Conservation (phyloP, 768 basidiomycete genomes). For the Lentinula sp. region DNA sequence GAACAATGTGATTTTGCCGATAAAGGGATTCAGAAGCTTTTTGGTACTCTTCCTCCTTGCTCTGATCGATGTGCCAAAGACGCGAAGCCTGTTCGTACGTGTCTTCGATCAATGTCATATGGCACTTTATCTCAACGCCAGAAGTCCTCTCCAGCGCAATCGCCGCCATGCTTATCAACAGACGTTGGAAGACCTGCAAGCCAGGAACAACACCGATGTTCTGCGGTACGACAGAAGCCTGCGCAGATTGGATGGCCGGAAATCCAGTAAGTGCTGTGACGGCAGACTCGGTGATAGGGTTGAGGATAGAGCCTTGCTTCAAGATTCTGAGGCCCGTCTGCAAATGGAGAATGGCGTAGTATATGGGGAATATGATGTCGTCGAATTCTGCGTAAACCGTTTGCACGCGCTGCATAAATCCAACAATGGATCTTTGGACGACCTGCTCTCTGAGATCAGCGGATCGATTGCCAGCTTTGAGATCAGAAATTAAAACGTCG, state of each 20-base stretch:
- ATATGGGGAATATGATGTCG: slow-evolving; percentile 68
- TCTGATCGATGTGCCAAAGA: slow-evolving; percentile 82
- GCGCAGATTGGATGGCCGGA: slow-evolving; percentile 44
- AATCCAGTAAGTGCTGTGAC: slow-evolving; percentile 40
- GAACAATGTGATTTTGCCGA: slow-evolving; percentile 48
- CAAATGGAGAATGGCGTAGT: slow-evolving; percentile 57
- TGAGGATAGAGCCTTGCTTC: slow-evolving; percentile 17
- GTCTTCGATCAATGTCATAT: slow-evolving; percentile 33
- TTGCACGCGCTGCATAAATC: slow-evolving; percentile 71
- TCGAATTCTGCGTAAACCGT: slow-evolving; percentile 60
- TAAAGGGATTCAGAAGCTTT: slow-evolving; percentile 72
- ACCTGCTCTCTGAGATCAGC: slow-evolving; percentile 56
- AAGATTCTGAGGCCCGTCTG: slow-evolving; percentile 68
- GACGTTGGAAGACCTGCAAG: slow-evolving; percentile 29
- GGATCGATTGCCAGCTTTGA: slow-evolving; percentile 29
- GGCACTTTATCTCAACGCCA: slow-evolving; percentile 26
- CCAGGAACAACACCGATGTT: neutral
- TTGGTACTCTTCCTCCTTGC: slow-evolving; percentile 58
- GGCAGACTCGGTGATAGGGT: slow-evolving; percentile 15
- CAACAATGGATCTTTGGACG: slow-evolving; percentile 71
- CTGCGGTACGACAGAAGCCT: slow-evolving; percentile 20
- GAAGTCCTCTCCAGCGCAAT: slow-evolving; percentile 37
- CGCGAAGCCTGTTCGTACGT: slow-evolving; percentile 66
- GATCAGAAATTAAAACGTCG: slow-evolving; percentile 33
- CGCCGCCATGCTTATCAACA: slow-evolving; percentile 45